Conservation (phyloP, 495 filamentous ascomycete genomes). For the Penicillium alfredii region DNA sequence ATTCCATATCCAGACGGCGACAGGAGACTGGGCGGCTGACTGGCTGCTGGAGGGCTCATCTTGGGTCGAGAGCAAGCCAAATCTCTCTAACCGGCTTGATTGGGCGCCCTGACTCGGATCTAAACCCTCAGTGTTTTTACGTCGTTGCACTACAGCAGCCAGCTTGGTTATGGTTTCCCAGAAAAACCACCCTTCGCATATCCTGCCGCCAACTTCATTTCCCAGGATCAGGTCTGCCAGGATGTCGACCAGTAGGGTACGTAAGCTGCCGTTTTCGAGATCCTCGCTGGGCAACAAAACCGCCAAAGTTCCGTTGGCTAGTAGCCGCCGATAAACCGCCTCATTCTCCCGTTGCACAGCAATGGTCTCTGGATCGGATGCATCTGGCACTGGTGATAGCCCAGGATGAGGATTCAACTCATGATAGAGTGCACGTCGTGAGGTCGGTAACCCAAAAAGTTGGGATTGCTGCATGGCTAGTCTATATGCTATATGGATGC, state of each 20-base stretch:
- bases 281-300: constrained; percentile 88
- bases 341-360: constrained; percentile 68
- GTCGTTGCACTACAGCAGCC: constrained; percentile 34
- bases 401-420: constrained; percentile 73
- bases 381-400: constrained; percentile 66
- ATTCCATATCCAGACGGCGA: constrained; percentile 56
- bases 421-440: constrained; percentile 67
- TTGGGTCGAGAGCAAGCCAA: constrained; percentile 40
- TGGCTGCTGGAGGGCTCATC: constrained; percentile 15
- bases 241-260: constrained; percentile 75
- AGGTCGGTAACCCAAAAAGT: constrained; percentile 31
- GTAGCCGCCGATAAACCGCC: constrained; percentile 68
- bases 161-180: constrained; percentile 73
- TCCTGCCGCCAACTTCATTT: constrained; percentile 65
- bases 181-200: constrained; percentile 79
- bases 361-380: constrained; percentile 42
- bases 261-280: constrained; percentile 77
- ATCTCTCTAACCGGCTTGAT: constrained; percentile 38
- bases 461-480: constrained; percentile 50
- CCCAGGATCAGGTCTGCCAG: constrained; percentile 81
- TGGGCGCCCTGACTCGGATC: constrained; percentile 18
- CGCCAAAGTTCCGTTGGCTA: constrained; percentile 71
- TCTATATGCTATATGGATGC: constrained; percentile 52
- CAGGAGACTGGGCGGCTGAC: constrained; percentile 22
- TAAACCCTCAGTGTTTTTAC: constrained; percentile 14